Base-by-base conservation (phyloP, 352 stramenopile genomes). In the Pilasporangium apinafurcum region DNA sequence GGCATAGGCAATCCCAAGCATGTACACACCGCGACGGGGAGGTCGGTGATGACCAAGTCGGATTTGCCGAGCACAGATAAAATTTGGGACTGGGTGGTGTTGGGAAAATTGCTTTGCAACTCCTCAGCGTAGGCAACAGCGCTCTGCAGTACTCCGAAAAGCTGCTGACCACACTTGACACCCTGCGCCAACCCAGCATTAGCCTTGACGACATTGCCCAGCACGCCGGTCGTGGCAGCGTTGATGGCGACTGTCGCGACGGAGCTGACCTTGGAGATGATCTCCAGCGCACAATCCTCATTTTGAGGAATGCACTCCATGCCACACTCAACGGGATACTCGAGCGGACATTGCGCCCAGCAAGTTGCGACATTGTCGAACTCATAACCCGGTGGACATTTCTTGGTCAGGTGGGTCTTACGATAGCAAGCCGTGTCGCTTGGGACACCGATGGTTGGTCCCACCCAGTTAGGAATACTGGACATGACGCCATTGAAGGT, bases 251-350 rank as follows among this genome's bases (percentile, higher is more conserved):
- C 68, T 12, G 60, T 72, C 1, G 68, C 75, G 2, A 80, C 65
- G 1, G 65, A 58, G 0, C 41, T 60, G 12, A 82, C 31, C 47
- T 88, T 86, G 32, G 43, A 32, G 41, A 87, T 43, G 8, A 88
- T 37, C 16, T 78, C 59, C 1, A 69, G 20, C 7, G 50, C 48
- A 52, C 78, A 90, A 37, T 85, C 68, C 14, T 71, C 53, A 34
- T 86, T 90, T 26, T 86, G 67, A 4, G 69, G 75, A 27, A 88
- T 65, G 35, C 78, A 88, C 38, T 91, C 70, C 31, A 71, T 64
- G 37, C 72, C 54, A 35, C 78, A 91, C 45, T 83, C 48, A 16
- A 91, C 73, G 0, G 79, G 79, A 58, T 86, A 91, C 28, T 83
- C 59, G 8, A 88, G 46, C 0, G 79, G 79, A 30, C 79, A 91